These are phyloP conservation scores for Aspergillus avenaceus DNA, from an alignment of 495 filamentous ascomycete genomes.

Conservation along the genomic window DNA sequence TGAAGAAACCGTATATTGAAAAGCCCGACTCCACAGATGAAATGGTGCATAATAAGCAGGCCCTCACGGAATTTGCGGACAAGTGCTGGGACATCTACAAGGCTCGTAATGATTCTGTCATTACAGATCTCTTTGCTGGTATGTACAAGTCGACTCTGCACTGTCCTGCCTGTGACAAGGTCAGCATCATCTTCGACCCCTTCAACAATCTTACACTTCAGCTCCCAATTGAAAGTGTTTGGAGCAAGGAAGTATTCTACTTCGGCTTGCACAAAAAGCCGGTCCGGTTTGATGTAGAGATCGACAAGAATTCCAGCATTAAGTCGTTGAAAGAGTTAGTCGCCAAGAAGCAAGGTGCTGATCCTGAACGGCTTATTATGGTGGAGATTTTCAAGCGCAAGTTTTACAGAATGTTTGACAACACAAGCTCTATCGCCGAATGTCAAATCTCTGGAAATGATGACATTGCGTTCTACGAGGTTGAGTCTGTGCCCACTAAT, in stretches of 20 bases:
- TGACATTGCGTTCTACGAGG: constrained; percentile 68
- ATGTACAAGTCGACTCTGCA: constrained; percentile 97
- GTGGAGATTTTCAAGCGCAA: constrained; percentile 74
- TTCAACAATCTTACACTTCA: constrained; percentile 94
- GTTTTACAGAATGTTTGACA: constrained; percentile 80
- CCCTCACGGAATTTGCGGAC: constrained; percentile 76
- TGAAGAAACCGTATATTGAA: constrained; percentile 95
- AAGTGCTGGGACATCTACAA: constrained; percentile 90
- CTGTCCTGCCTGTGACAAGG: constrained; percentile 86
- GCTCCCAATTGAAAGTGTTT: constrained; percentile 76
- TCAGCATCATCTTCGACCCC: constrained; percentile 97
- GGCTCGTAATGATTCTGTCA: constrained; percentile 88
- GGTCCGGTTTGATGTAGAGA: constrained; percentile 72
- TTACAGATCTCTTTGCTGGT: constrained; percentile 90
- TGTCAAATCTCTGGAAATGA: constrained; percentile 60
- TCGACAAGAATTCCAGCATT: constrained; percentile 77
- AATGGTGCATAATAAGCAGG: constrained; percentile 77
- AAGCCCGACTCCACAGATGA: constrained; percentile 97
- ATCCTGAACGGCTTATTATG: constrained; percentile 57
- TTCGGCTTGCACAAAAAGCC: constrained; percentile 65
- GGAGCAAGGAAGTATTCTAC: constrained; percentile 68
- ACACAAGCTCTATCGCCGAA: constrained; percentile 61
- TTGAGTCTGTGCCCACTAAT: constrained; percentile 77
- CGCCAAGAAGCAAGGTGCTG: constrained; percentile 58
- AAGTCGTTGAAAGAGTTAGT: constrained; percentile 71